Base-by-base conservation (phyloP, 495 filamentous ascomycete species). In the Collariella sp. region DNA sequence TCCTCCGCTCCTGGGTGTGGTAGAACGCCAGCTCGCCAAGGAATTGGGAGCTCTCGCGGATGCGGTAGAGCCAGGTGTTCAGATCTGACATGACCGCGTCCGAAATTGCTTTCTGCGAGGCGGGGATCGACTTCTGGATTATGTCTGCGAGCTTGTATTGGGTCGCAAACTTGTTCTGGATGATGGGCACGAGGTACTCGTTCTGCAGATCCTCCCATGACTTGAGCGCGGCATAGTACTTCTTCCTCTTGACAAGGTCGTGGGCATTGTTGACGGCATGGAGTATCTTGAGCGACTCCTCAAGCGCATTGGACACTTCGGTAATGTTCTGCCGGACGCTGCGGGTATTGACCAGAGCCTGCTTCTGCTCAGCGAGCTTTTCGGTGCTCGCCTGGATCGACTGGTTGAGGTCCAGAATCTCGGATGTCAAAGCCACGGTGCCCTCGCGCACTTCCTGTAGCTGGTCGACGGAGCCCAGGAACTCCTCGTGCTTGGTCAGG, bases 1-100 rank as follows among this genome's bases (percentile, higher is more conserved):
- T 79, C 53, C 91, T 82, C n/a, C 93, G 81, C 61, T 94, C 76
- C 57, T 95, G 85, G 0, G 93, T 97, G 62, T 95, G 88, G 62
- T 90, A 96, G 64, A 99, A 90, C 20, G 93, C 90, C n/a, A 99
- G 86, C 68, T 97, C 91, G 3, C 93, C 93, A 20, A 99, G 74
- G 50, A 91, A 95, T 56, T 95, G 90, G 0, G 90, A 95, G 33
- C 90, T 94, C 67, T 97, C 94, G 53, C 94, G 83, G 55, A 99
- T 95, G 26, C 88, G 83, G 65, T 84, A 97, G n/a, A 99, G 75
- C 93, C 93, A 99, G 2, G 88, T 96, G 67, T 96, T 97, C 34
- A 99, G 70, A 69, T 99, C 93, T 1, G 82, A 85, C 94, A 96
- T 96, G 52, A 99, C 93, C 2, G 89, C 88, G 61, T 97, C 91